Evolutionary conservation across 2,329 filamentous ascomycete genomes (phyloP).

Genomic region (Calycina herbarum): DNA sequence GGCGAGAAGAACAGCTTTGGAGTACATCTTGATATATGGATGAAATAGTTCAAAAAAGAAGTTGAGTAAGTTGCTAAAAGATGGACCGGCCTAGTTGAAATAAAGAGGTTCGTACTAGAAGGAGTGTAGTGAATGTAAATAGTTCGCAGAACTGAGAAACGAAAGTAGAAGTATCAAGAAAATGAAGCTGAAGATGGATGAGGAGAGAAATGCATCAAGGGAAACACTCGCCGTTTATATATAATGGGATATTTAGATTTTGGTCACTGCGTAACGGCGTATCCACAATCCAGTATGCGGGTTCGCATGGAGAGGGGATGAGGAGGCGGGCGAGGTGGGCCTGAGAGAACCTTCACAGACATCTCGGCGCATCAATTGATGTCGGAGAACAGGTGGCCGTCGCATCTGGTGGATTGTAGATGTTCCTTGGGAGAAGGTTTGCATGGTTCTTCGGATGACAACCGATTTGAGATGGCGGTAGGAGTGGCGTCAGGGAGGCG

Average conservation of each 20-base stretch:
- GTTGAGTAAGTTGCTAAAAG: slow-evolving; percentile 8
- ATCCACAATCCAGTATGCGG: background rate
- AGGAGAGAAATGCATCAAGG: background rate
- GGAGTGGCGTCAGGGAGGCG: background rate
- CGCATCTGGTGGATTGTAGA: background rate
- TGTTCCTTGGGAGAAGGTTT: background rate
- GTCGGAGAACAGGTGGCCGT: background rate
- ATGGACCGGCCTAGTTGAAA: slow-evolving; percentile 10
- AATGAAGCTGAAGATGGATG: slow-evolving; percentile 6
- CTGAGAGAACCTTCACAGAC: background rate
- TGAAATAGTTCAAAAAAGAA: slow-evolving; percentile 2
- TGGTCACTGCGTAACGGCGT: background rate
- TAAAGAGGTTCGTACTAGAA: background rate
- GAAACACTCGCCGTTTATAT: background rate
- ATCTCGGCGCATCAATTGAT: background rate
- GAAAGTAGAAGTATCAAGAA: slow-evolving; percentile 11
- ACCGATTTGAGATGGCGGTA: background rate
- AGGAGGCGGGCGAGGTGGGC: background rate
- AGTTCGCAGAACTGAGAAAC: slow-evolving; percentile 11
- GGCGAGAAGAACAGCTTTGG: slow-evolving; percentile 10
- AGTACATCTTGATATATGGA: slow-evolving; percentile 10
- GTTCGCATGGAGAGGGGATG: background rate
- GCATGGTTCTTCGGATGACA: slow-evolving; percentile 3
- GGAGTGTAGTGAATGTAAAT: slow-evolving; percentile 14
- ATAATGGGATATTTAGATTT: background rate